phyloP scores from a whole-genome alignment of 345 rosid genomes.

The Hirschfeldia incana region DNA sequence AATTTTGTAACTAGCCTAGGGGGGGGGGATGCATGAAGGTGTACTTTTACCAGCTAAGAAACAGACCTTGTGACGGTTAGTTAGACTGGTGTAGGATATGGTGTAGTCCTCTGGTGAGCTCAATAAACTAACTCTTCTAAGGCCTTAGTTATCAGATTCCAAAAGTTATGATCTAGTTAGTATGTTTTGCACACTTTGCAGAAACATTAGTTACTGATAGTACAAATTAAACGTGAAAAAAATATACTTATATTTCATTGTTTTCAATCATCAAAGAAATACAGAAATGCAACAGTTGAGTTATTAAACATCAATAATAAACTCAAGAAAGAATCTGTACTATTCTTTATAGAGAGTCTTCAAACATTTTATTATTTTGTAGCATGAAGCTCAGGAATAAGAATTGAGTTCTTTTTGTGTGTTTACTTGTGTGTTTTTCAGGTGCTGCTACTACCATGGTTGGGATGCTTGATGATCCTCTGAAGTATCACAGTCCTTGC shows the following conservation, averaged over 20 bases:
- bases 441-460: constrained; percentile 34
- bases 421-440: constrained; percentile 18
- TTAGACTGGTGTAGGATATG: too few species aligned
- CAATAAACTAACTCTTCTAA: neutral
- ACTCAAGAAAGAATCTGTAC: constrained; percentile 31
- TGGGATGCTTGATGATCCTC: constrained; percentile 75
- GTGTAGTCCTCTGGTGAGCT: too few species aligned
- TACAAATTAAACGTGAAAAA: neutral
- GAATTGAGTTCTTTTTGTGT: neutral
- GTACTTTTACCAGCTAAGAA: too few species aligned
- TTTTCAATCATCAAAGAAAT: constrained; percentile 34
- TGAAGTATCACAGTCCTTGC: constrained; percentile 96
- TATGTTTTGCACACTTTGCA: too few species aligned
- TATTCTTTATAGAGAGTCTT: constrained; percentile 22
- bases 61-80: too few species aligned
- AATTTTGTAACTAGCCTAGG: too few species aligned
- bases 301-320: constrained; percentile 4
- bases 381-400: constrained; percentile 7
- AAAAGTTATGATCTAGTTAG: neutral
- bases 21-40: too few species aligned
- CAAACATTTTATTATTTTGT: constrained; percentile 19
- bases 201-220: too few species aligned
- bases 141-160: constrained; percentile 8
- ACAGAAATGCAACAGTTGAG: constrained; percentile 17
- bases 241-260: neutral